Evolutionary conservation across 2,329 filamentous ascomycete genomes (phyloP).

Genomic region (Didymella lethalis): DNA sequence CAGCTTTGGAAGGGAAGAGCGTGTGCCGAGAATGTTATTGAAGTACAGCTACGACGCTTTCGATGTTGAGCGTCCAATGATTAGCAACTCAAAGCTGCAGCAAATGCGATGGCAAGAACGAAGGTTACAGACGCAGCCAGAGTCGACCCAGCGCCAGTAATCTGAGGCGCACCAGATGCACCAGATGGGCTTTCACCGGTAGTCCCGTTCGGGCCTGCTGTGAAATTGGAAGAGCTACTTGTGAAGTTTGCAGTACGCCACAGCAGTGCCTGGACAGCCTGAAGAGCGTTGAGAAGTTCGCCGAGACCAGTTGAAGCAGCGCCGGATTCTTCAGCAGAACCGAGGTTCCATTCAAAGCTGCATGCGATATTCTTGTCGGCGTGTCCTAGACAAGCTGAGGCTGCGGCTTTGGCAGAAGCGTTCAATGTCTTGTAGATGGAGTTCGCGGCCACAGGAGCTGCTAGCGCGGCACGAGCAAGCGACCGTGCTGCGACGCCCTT

Average conservation of each 20-base stretch:
- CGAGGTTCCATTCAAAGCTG: conserved; percentile 19
- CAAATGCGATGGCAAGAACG: conserved; percentile 23
- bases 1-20: too few species aligned
- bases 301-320: conserved; percentile 23
- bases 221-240: background rate
- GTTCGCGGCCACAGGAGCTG: conserved; percentile 30
- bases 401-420: conserved; percentile 35
- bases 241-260: conserved; percentile 25
- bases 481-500: conserved; percentile 55
- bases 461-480: conserved; percentile 32
- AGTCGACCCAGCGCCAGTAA: conserved; percentile 19
- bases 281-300: conserved; percentile 32
- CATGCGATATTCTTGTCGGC: conserved; percentile 23
- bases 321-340: background rate
- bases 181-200: conserved; percentile 12
- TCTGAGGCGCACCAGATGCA: conserved; percentile 15
- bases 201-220: conserved; percentile 1
- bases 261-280: conserved; percentile 36
- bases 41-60: background rate
- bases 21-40: too few species aligned
- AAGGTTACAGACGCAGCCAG: conserved; percentile 19
- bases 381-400: conserved; percentile 21
- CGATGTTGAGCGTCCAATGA: background rate
- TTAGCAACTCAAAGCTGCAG: conserved; percentile 18
- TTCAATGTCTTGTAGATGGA: conserved; percentile 26